phyloP scores from a whole-genome alignment of 106 monocot genomes.

The Dendrobium chrysotoxum region DNA sequence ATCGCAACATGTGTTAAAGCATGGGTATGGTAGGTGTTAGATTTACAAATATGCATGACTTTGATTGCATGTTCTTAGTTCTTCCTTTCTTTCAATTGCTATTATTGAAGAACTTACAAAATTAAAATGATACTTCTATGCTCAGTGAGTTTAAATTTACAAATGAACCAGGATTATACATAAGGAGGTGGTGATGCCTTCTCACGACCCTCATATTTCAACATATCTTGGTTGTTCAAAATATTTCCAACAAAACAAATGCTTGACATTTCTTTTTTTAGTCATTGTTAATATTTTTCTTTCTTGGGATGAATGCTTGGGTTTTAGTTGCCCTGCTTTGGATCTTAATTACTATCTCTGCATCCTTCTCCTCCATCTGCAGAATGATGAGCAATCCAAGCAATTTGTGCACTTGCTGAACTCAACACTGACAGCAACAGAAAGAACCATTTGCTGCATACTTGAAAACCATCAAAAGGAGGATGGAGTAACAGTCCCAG shows the following conservation, averaged over 20 bases:
- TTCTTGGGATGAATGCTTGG: background rate
- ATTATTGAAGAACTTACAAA: no score
- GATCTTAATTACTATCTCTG: no score
- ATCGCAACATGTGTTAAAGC: no score
- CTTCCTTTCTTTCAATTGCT: no score
- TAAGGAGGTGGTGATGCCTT: no score
- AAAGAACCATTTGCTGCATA: constrained; percentile 87
- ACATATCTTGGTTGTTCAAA: background rate
- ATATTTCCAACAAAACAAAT: background rate
- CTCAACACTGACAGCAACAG: constrained; percentile 89
- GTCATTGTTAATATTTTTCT: background rate
- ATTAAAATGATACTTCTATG: no score
- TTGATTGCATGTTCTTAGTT: no score
- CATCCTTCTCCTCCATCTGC: constrained; percentile 1
- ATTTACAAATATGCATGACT: no score
- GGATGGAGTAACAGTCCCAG: constrained; percentile 73
- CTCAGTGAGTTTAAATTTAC: no score
- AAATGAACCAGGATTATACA: no score
- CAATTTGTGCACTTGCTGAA: constrained; percentile 92
- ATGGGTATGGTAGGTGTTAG: no score
- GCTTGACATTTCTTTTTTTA: background rate
- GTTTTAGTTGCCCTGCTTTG: background rate
- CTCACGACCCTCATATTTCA: no score
- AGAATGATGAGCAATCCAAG: constrained; percentile 98
- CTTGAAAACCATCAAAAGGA: constrained; percentile 80